Evolutionary conservation across 2,329 filamentous ascomycete species (phyloP), one percentile per base, ranked within the genome.

Genomic region (Capronia coronata): DNA sequence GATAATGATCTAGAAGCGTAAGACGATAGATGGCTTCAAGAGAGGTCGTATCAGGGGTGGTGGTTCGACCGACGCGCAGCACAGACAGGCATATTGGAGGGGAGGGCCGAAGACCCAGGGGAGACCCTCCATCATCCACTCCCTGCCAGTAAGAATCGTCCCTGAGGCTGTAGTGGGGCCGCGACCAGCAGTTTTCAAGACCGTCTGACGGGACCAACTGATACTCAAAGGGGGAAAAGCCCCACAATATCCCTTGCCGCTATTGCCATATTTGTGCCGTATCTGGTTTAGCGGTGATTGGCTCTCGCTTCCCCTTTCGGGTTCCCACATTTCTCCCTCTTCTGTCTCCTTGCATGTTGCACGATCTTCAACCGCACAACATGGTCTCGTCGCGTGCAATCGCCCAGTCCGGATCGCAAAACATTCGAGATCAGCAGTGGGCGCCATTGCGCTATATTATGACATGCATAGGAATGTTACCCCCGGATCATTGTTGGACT

Each of bases 301-400:
- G 34, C 37, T 48, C 37, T 41, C 51, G 40, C 41, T 45, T 38
- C 48, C 40, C 16, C 14, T 43, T 35, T 49, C 16, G 46, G n/a
- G 16, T 43, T 27, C 25, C 25, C 25, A 27, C 25, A 27, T 27
- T 27, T 44, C 41, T 42, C 38, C 43, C 37, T 35, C 45, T 52
- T 48, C 45, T 34, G 40, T 32, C 46, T 35, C 29, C 25, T 11
- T 13, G 19, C 16, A 29, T 14, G 13, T 34, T 6, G 30, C 14
- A 34, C 14, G 6, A 34, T 11, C 25, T 6, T 27, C 25, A 10
- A 27, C 25, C 5, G 25, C n/a, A n/a, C n/a, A n/a, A 27, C 6
- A 27, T 27, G 25, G 25, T 27, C 25, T 5, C 10, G 5, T 5
- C 25, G 25, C 25, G 25, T 27, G 25, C 6, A 10, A 27, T 6